Evolutionary conservation across 345 rosid genomes (phyloP).

Genomic region (Toxicodendron radicans): DNA sequence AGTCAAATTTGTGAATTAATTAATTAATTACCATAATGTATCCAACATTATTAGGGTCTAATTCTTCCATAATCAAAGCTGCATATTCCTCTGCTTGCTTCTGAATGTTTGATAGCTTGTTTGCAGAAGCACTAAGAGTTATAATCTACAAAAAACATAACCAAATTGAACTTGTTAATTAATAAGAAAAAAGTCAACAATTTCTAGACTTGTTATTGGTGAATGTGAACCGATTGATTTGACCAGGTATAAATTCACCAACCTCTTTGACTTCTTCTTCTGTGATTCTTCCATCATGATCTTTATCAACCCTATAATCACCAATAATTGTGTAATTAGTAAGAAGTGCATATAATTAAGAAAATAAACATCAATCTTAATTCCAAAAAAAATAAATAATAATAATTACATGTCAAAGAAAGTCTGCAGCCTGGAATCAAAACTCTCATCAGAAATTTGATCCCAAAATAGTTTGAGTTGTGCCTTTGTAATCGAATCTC

Average conservation of each 20-base stretch:
- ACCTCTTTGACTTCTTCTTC: slow-evolving; percentile 90
- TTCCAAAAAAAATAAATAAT: neutral
- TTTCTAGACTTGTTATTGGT: neutral
- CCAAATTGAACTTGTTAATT: neutral
- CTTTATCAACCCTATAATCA: slow-evolving; percentile 63
- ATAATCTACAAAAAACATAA: slow-evolving; percentile 51
- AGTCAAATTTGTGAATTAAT: neutral
- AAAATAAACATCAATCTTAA: neutral
- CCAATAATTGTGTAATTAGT: neutral
- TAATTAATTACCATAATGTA: slow-evolving; percentile 64
- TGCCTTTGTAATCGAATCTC: slow-evolving; percentile 62
- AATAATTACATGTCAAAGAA: slow-evolving; percentile 79
- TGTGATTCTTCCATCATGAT: slow-evolving; percentile 78
- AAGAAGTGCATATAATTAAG: neutral
- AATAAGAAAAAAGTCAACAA: neutral
- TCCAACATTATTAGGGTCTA: slow-evolving; percentile 81
- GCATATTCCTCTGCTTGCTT: slow-evolving; percentile 85
- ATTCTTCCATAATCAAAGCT: slow-evolving; percentile 82
- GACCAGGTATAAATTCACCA: slow-evolving; percentile 10
- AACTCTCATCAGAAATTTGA: slow-evolving; percentile 78
- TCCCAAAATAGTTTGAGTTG: slow-evolving; percentile 81
- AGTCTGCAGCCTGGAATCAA: slow-evolving; percentile 81
- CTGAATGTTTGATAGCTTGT: slow-evolving; percentile 77
- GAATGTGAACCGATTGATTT: neutral
- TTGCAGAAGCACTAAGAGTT: slow-evolving; percentile 83